Base-by-base conservation (phyloP, 2,329 filamentous ascomycete species). In the Ophiostoma ips region DNA sequence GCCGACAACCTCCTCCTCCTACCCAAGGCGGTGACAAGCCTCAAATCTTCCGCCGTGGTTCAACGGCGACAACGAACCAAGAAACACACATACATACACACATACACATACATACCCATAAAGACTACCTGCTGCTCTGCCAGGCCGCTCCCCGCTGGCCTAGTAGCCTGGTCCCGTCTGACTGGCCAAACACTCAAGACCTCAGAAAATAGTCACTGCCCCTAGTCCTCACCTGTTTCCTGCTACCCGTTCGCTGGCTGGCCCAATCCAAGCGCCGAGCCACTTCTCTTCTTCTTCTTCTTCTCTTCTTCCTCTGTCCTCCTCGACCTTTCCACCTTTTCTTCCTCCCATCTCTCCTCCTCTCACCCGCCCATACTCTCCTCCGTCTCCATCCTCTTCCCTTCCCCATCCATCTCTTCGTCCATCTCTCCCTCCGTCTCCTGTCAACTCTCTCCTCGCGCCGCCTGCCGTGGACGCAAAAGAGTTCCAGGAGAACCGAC, bases 231-330 rank as follows among this genome's bases (percentile, higher is more conserved):
- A n/a, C n/a, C n/a, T n/a, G n/a, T 34, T 44, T 48, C 52, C 33
- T 36, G 45, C 46, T 46, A 46, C 52, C 46, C 13, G 31, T 44
- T 49, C 36, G 36, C 50, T 53, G 43, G 52, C 52, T 50, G 52
- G 49, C 40, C 36, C 34, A 31, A 40, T 15, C 38, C 43, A 45
- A 45, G 28, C 43, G 43, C 43, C 30, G 30, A 21, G 28, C 43
- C 16, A 24, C 31, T 34, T 28, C 2, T 49, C 21, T 30, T 30
- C 6, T 46, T 18, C 31, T 36, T 49, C n/a, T 13, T 4, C 18
- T 21, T 28, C 30, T 33, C 33, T n/a, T n/a, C n/a, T n/a, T n/a
- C n/a, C n/a, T n/a, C n/a, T n/a, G 24, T 28, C 24, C 24, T 28
- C 24, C 24, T 8, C 24, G 24, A 28, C 24, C n/a, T 28, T 28